These are phyloP conservation scores for Penicillium longicatenatum DNA, from an alignment of 495 filamentous ascomycete species.

Conservation along the genomic window DNA sequence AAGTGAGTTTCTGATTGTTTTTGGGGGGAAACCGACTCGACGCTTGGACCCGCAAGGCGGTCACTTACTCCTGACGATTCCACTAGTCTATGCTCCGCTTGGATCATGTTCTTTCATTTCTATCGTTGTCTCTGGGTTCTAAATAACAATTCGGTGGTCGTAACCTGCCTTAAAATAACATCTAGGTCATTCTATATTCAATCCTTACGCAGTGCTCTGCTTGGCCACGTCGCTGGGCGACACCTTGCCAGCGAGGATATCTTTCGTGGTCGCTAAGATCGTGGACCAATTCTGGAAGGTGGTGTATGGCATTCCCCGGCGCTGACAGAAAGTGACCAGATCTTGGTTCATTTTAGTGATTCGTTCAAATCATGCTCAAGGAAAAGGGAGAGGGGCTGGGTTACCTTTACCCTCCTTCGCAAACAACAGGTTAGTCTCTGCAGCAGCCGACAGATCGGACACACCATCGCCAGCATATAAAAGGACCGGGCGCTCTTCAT, in stretches of 20 bases:
- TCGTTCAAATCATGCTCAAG: neutral
- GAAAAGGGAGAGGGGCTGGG: neutral
- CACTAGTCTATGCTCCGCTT: conserved; percentile 2
- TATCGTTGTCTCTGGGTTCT: conserved; percentile 15
- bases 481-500: conserved; percentile 66
- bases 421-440: conserved; percentile 86
- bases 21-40: conserved; percentile 14
- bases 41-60: conserved; percentile 29
- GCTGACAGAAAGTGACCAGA: conserved; percentile 78
- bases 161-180: neutral
- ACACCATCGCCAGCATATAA: conserved; percentile 93
- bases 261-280: conserved; percentile 72
- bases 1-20: conserved; percentile 18
- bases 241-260: conserved; percentile 64
- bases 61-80: conserved; percentile 20
- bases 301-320: conserved; percentile 76
- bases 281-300: conserved; percentile 76
- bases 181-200: conserved; percentile 12
- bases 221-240: conserved; percentile 35
- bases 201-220: conserved; percentile 14
- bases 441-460: conserved; percentile 82
- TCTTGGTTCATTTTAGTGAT: conserved; percentile 50
- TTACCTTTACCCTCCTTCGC: conserved; percentile 87
- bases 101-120: conserved; percentile 7
- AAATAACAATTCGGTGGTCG: conserved; percentile 4